Evolutionary conservation across 192 early-diverging fungal species (phyloP).

Genomic region (Radiomyces spectabilis): DNA sequence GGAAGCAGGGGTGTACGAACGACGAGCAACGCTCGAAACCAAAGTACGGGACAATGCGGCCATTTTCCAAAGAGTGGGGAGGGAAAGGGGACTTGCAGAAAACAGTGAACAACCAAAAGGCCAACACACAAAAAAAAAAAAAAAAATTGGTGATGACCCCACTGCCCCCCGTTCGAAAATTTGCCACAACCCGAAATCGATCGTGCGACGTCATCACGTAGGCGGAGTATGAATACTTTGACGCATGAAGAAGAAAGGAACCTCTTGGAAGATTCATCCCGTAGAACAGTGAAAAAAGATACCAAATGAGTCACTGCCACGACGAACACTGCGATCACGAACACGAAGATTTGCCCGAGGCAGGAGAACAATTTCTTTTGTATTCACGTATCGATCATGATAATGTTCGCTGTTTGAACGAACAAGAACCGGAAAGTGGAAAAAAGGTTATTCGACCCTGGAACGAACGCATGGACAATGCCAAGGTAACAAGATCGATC

Average conservation of each 20-base stretch:
- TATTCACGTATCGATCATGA: constrained; percentile 76
- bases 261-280: too few relatives aligned
- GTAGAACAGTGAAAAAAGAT: too few relatives aligned
- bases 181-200: too few relatives aligned
- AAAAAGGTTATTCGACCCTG: constrained; percentile 80
- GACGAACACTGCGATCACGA: constrained; percentile 60
- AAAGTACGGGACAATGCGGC: constrained; percentile 39
- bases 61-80: constrained; percentile 29
- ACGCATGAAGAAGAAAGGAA: too few relatives aligned
- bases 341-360: constrained; percentile 59
- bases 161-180: too few relatives aligned
- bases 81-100: too few relatives aligned
- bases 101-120: too few relatives aligned
- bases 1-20: constrained; percentile 36
- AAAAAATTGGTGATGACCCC: too few relatives aligned
- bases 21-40: constrained; percentile 42
- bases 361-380: constrained; percentile 57
- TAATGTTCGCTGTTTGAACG: constrained; percentile 77
- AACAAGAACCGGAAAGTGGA: constrained; percentile 51
- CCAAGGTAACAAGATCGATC: constrained; percentile 34
- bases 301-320: constrained; percentile 27
- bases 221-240: too few relatives aligned
- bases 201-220: too few relatives aligned
- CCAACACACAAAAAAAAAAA: too few relatives aligned
- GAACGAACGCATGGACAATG: constrained; percentile 68